These are phyloP conservation scores for Penicillium steckii DNA, from an alignment of 495 filamentous ascomycete species.

Conservation along the genomic window DNA sequence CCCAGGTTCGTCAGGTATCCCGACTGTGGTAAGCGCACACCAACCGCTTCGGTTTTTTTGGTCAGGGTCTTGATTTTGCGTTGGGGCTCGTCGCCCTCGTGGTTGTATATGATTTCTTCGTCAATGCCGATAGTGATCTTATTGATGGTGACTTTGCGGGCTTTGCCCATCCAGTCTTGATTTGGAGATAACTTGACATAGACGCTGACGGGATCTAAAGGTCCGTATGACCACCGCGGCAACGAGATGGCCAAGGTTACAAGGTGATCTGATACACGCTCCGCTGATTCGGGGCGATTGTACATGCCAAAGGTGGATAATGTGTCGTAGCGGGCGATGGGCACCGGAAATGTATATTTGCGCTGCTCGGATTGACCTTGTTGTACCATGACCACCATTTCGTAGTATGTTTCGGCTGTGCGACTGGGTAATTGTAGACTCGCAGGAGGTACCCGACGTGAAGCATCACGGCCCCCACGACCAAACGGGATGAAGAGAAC, in stretches of 20 bases:
- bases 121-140: conserved; percentile 94
- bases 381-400: conserved; percentile 93
- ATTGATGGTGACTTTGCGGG: conserved; percentile 87
- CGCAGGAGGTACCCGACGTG: conserved; percentile 85
- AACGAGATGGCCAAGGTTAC: conserved; percentile 89
- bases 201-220: conserved; percentile 90
- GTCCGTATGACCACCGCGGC: conserved; percentile 95
- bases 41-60: conserved; percentile 77
- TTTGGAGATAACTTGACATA: conserved; percentile 93
- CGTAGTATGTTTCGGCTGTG: conserved; percentile 94
- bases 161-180: conserved; percentile 84
- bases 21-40: conserved; percentile 77
- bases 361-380: conserved; percentile 82
- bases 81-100: conserved; percentile 94
- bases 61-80: conserved; percentile 85
- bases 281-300: conserved; percentile 87
- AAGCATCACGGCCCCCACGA: conserved; percentile 81
- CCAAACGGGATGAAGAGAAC: conserved; percentile 96
- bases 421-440: conserved; percentile 87
- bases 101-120: conserved; percentile 96
- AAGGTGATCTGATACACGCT: conserved; percentile 82
- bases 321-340: conserved; percentile 89
- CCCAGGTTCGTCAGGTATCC: conserved; percentile 92
- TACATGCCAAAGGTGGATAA: conserved; percentile 99
- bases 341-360: conserved; percentile 89